Conservation (phyloP, 441 rosid genomes). For the Lepidium campestre region DNA sequence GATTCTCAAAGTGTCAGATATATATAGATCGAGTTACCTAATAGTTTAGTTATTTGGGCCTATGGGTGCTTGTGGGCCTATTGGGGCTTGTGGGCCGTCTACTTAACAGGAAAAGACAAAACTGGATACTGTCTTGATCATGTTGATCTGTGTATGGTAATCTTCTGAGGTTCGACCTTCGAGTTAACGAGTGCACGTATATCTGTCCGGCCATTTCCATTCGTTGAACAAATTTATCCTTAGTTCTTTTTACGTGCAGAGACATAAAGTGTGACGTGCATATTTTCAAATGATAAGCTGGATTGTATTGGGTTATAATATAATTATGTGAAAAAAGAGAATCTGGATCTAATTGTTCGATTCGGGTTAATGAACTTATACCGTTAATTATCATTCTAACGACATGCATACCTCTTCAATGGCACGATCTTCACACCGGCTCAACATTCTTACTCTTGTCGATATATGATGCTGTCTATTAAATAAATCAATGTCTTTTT, state of each 20-base stretch:
- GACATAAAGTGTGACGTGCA: conserved; percentile 8
- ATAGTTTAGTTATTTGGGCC: background rate
- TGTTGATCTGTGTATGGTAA: conserved; percentile 18
- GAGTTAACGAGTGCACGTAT: conserved; percentile 7
- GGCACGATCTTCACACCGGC: conserved; percentile 23
- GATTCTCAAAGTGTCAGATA: background rate
- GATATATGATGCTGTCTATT: background rate
- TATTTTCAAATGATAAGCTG: background rate
- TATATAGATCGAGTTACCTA: background rate
- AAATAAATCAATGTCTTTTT: conserved; percentile 4
- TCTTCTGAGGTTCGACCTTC: background rate
- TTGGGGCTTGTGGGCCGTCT: background rate
- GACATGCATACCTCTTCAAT: conserved; percentile 16
- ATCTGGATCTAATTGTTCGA: too few species aligned
- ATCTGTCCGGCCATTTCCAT: conserved; percentile 10
- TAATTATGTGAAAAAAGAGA: too few species aligned
- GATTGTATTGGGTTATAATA: too few species aligned
- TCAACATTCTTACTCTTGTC: background rate
- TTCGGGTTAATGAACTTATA: background rate
- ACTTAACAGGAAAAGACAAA: background rate
- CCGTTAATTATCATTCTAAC: background rate
- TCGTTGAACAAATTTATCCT: background rate
- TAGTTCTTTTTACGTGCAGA: conserved; percentile 4
- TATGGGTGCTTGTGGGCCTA: too few species aligned
- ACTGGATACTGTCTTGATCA: conserved; percentile 10